Evolutionary conservation across 495 filamentous ascomycete genomes (phyloP), one percentile per base, ranked within the genome.

Genomic region (Platismatia glauca): DNA sequence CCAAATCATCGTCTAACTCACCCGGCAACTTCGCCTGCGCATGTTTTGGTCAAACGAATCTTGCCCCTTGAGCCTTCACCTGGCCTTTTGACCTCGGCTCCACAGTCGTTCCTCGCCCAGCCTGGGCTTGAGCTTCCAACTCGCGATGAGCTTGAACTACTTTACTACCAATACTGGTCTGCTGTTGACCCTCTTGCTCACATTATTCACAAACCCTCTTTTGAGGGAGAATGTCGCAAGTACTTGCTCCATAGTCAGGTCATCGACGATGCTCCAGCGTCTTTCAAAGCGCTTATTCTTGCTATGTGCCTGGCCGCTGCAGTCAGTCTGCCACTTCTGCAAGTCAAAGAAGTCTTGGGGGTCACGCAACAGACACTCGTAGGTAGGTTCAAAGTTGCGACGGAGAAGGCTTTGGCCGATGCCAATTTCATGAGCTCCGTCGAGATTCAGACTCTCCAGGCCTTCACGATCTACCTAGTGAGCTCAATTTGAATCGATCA

Each of bases 381-480:
- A 1, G 64, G 46, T 1, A 50, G 52, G 53, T 60, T 66, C 44
- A 66, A 66, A 35, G 0, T 62, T 13, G 64, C 64, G 39, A 55
- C 55, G 7, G 64, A 66, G 31, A 58, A 38, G 27, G 64, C 59
- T 8, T 35, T 66, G 24, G n/a, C 55, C 7, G 37, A 53, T 37
- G 64, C 64, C 20, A 50, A 56, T 27, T 46, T 58, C 59, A 53
- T 59, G 60, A 59, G 46, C 6, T 62, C 60, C 7, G 9, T 59
- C n/a, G 38, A 62, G 0, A 18, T 66, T 16, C 59, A 66, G 46
- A 66, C 64, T 0, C 37, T 66, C 27, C 64, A 66, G 58, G 64
- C 64, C 20, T 66, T 66, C 29, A 62, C 41, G 63, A 85, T 88
- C 77, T 90, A 88, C 61, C 73, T 90, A 74, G 83, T 86, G 66